Conservation (phyloP, 495 filamentous ascomycete genomes). For the Penicillium cataractarum region DNA sequence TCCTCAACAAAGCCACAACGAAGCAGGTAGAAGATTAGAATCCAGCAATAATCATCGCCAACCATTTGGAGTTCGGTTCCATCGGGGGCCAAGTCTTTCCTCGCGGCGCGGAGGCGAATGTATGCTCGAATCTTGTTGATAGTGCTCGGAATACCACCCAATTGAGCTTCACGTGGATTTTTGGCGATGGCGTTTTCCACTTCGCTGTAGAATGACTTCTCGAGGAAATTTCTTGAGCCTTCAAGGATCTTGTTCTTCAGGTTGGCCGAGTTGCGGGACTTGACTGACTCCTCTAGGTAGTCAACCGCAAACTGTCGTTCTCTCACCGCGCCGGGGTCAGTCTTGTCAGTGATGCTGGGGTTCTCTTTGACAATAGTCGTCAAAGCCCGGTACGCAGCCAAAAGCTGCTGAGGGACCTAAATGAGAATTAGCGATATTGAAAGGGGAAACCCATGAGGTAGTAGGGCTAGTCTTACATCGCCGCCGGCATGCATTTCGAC, state of each 20-base stretch:
- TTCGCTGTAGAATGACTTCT: conserved; percentile 71
- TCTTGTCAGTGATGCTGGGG: conserved; percentile 52
- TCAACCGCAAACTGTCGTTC: conserved; percentile 75
- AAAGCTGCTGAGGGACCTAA: conserved; percentile 65
- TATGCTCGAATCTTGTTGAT: conserved; percentile 91
- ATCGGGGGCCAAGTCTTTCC: conserved; percentile 81
- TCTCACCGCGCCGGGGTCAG: conserved; percentile 58
- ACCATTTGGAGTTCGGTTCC: conserved; percentile 71
- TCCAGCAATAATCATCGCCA: conserved; percentile 86
- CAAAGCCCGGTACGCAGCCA: conserved; percentile 78
- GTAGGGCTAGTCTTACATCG: conserved; percentile 48
- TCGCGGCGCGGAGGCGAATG: conserved; percentile 71
- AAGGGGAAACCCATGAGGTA: neutral
- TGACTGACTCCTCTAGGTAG: conserved; percentile 72
- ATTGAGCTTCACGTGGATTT: conserved; percentile 83
- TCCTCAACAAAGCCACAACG: conserved; percentile 81
- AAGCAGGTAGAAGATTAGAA: conserved; percentile 89
- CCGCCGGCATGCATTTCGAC: conserved; percentile 71
- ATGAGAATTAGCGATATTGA: conserved; percentile 9
- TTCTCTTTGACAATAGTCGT: conserved; percentile 72
- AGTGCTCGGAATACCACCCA: conserved; percentile 85
- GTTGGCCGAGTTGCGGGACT: conserved; percentile 59
- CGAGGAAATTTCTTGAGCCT: conserved; percentile 75
- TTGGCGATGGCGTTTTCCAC: conserved; percentile 75
- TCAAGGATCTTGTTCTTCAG: conserved; percentile 76